Evolutionary conservation across 108 stramenopile genomes (phyloP).

Genomic region (Cylindrotheca fusiformis): DNA sequence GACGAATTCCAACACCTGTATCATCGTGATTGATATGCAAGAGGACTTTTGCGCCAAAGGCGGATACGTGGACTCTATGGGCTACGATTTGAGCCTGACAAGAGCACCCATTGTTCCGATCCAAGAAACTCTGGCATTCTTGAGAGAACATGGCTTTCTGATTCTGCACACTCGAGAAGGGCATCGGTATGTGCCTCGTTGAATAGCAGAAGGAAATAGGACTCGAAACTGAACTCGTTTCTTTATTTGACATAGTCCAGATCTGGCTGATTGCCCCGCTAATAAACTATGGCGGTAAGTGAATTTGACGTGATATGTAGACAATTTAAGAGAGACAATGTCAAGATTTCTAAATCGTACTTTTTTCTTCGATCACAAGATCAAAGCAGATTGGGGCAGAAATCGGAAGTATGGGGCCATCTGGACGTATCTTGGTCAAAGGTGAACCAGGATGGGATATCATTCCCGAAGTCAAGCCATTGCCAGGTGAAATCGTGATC

Average conservation of each 20-base stretch:
- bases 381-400: slow-evolving; percentile 50
- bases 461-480: slow-evolving; percentile 48
- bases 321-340: too few relatives aligned
- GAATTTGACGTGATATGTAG: too few relatives aligned
- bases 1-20: slow-evolving; percentile 36
- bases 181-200: too few relatives aligned
- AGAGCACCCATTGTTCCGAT: slow-evolving; percentile 56
- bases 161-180: slow-evolving; percentile 62
- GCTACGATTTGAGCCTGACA: slow-evolving; percentile 50
- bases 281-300: slow-evolving; percentile 52
- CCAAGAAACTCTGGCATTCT: slow-evolving; percentile 26
- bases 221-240: background rate
- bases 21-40: slow-evolving; percentile 53
- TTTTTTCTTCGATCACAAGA: too few relatives aligned
- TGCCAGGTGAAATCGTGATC: slow-evolving; percentile 42
- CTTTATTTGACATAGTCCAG: slow-evolving; percentile 2
- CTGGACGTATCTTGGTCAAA: slow-evolving; percentile 51
- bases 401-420: slow-evolving; percentile 50
- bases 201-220: slow-evolving; percentile 3
- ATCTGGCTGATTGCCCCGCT: slow-evolving; percentile 51
- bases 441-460: slow-evolving; percentile 68
- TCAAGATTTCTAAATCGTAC: too few relatives aligned
- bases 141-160: slow-evolving; percentile 36
- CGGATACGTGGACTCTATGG: slow-evolving; percentile 65
- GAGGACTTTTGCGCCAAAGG: slow-evolving; percentile 51